Percentiles rank a stretch among this genome's conserved stretches.
phyloP scores from a whole-genome alignment of 2,329 filamentous ascomycete species.

The Xylariaceae sp. region DNA sequence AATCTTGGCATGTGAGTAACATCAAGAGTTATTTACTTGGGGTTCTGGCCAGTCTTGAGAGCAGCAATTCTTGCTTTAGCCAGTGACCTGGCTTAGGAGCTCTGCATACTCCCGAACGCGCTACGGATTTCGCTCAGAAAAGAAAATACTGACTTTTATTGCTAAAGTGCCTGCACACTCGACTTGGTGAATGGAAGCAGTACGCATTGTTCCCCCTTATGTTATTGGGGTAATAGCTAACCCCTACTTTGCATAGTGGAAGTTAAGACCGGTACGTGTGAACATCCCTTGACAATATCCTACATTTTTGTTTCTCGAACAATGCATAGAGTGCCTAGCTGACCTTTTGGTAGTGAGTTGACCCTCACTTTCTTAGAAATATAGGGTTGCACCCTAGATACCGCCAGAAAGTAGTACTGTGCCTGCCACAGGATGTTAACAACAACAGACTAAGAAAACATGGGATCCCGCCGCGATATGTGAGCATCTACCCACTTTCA shows the following conservation, averaged over 20 bases:
- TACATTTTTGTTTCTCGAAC: background rate
- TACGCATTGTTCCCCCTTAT: conserved; percentile 6
- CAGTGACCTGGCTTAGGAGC: background rate
- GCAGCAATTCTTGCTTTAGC: background rate
- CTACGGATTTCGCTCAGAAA: background rate
- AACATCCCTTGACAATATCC: background rate
- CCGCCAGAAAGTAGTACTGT: too few relatives aligned
- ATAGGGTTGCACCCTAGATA: background rate
- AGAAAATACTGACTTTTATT: conserved; percentile 10
- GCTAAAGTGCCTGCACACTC: conserved; percentile 73
- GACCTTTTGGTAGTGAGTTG: conserved; percentile 20
- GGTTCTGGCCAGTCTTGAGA: background rate
- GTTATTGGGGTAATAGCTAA: conserved; percentile 2
- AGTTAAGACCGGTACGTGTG: conserved; percentile 24
- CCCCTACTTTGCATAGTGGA: conserved; percentile 11
- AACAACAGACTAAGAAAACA: conserved; percentile 27
- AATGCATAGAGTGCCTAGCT: background rate
- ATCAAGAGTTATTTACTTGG: background rate
- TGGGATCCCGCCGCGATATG: conserved; percentile 83
- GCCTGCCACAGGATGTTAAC: background rate
- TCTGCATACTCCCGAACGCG: background rate
- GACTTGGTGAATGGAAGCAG: conserved; percentile 83
- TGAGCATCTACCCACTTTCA: background rate
- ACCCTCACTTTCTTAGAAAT: background rate
- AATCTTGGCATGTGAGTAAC: conserved; percentile 72